Conservation (phyloP, 1,139 yeast genomes). For the Candida smagusa region DNA sequence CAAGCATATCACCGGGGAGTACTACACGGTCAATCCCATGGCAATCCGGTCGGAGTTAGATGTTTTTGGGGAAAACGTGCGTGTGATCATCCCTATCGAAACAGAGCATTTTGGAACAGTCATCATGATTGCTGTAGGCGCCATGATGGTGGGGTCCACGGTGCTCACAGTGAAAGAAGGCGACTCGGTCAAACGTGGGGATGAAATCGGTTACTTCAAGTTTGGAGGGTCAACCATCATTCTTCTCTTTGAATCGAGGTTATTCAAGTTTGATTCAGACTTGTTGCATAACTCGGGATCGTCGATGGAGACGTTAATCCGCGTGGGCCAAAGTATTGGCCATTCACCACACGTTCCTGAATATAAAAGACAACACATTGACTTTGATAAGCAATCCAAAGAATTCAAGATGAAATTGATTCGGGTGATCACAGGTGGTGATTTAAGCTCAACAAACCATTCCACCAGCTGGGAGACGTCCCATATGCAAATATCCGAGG, state of each 20-base stretch:
- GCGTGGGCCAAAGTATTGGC: constrained; percentile 92
- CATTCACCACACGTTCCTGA: constrained; percentile 57
- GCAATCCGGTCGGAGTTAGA: constrained; percentile 85
- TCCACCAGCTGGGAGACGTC: constrained; percentile 40
- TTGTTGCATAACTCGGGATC: constrained; percentile 62
- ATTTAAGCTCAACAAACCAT: constrained; percentile 27
- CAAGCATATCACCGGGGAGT: constrained; percentile 75
- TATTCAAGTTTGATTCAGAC: constrained; percentile 67
- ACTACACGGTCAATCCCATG: constrained; percentile 97
- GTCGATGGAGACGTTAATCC: constrained; percentile 74
- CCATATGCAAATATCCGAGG: constrained; percentile 21
- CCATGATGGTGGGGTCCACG: constrained; percentile 98
- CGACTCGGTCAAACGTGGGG: constrained; percentile 59
- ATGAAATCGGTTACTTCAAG: constrained; percentile 89
- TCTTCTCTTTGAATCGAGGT: constrained; percentile 40
- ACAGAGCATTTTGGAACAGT: constrained; percentile 74
- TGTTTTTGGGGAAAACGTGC: constrained; percentile 88
- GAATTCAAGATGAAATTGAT: constrained; percentile 53
- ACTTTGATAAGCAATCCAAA: constrained; percentile 47
- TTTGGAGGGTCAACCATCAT: constrained; percentile 93
- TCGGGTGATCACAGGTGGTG: constrained; percentile 60
- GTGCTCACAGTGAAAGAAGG: constrained; percentile 68
- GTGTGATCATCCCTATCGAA: constrained; percentile 74
- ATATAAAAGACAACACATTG: constrained; percentile 44
- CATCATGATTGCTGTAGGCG: constrained; percentile 82